phyloP scores from a whole-genome alignment of 345 rosid species.

The Hibiscus syriacus region DNA sequence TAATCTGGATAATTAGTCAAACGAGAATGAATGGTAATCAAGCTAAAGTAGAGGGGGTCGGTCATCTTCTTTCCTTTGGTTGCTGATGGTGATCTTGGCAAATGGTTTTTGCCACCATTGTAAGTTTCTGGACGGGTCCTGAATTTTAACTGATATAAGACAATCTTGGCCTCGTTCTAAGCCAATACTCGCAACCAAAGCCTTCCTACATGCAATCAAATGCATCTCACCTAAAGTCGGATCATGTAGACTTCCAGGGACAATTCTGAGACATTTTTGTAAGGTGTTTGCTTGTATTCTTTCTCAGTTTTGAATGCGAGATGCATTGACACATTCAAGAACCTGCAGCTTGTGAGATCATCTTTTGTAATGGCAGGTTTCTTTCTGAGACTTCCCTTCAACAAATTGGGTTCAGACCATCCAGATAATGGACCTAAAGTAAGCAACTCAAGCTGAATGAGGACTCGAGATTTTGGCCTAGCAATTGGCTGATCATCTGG shows the following conservation, averaged over 20 bases:
- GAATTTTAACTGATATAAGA: not conserved
- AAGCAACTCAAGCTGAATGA: not conserved
- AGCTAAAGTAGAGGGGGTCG: conserved; percentile 1
- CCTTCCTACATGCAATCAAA: conserved; percentile 5
- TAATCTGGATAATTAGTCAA: not conserved
- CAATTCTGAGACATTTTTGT: not conserved
- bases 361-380: not conserved
- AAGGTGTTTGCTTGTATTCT: not conserved
- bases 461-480: not conserved
- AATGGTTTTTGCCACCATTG: not conserved
- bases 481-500: not conserved
- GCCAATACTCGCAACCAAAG: not conserved
- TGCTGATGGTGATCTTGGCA: conserved; percentile 2
- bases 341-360: not conserved
- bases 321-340: not conserved
- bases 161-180: conserved; percentile 2
- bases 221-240: not conserved
- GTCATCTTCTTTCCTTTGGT: conserved; percentile 4
- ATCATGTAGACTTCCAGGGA: conserved; percentile 4
- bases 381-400: not conserved
- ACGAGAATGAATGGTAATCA: not conserved
- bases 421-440: conserved; percentile 3
- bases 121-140: not conserved
- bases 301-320: not conserved
- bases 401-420: not conserved